Base-by-base conservation (phyloP, 2,329 filamentous ascomycete genomes). In the Clonostachys byssicola region DNA sequence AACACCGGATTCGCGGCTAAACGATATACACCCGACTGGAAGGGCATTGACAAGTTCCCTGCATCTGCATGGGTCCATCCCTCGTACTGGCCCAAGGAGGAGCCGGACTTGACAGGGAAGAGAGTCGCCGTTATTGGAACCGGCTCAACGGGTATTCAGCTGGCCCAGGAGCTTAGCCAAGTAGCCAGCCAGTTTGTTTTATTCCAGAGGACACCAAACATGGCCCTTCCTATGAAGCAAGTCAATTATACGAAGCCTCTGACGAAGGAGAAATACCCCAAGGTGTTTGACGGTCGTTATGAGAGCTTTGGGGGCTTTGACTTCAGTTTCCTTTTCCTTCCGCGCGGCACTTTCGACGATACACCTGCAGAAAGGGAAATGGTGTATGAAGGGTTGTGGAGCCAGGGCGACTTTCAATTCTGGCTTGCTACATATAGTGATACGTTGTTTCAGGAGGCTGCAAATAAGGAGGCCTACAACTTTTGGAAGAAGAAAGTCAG, bases 121-220 rank as follows among this genome's bases (percentile, higher is more conserved):
- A 71, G 74, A n/a, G 74, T 80, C 44, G 83, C 76, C 14, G 73
- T 86, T 47, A 78, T 87, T 34, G 83, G 84, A 12, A 86, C 81
- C 0, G 83, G 83, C 2, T 78, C 81, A 0, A 80, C 80, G 0
- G 83, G 83, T 1, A 75, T 86, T 2, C 83, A 87, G 54, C 9
- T 30, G 9, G 23, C 23, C 23, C 23, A 30, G 23, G 23, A 30
- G 23, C 23, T 30, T 8, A 30, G 23, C 43, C 30, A 18, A 14
- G 43, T 45, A 10, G 34, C 43, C 12, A 33, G 34, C 34, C 12
- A 45, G n/a, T 39, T 45, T 20, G 13, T 20, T 18, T 17, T 45
- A 13, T 45, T 45, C 34, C 43, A 45, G 34, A 20, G 43, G 10
- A 48, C 36, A 3, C 78, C 81, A 0, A 83, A 81, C 48, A 70